Evolutionary conservation across 148 eudicot genomes (phyloP), one percentile per base, ranked within the genome.

Genomic region (Cornus controversa): DNA sequence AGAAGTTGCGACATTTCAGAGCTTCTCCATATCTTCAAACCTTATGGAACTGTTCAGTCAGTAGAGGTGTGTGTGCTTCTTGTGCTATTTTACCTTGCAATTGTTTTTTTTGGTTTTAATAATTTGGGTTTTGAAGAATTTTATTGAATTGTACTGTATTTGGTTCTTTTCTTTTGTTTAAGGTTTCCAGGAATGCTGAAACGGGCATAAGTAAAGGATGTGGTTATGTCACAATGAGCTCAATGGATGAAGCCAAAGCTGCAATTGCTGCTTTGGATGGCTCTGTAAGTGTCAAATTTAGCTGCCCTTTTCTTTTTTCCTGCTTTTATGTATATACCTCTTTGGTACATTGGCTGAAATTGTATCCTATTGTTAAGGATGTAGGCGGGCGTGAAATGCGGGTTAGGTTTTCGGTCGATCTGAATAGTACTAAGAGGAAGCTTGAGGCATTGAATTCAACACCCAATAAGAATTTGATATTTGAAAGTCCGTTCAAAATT

Each of bases 171-270:
- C 5, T 22, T 78, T 66, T 36, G 53, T 74, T 15, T 69, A 36
- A 80, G 82, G 74, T 80, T 65, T 67, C 78, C 2, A 57, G 70
- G 66, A 69, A 73, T 74, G 64, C 82, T 5, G 70, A 80, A 63
- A 80, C 74, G 37, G 82, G 75, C 28, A 42, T 75, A 24, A 80
- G 82, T 58, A 69, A 74, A 20, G 82, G 82, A 62, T 80, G 82
- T 53, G 82, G 78, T 47, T 74, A 70, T 60, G 74, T 80, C 29
- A 74, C 82, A 15, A 69, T 80, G 78, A 80, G 82, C 82, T 80
- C 82, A 58, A 62, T 74, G 5, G 53, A 27, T 24, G 78, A 80
- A 80, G 82, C 82, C 24, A 80, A 69, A 74, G 74, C 53, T 68
- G 78, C 82, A 22, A 75, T 80, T 60, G 18, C 78, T 69, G 78